Conservation (phyloP, 768 basidiomycete genomes). For the Cytidiella melzeri region DNA sequence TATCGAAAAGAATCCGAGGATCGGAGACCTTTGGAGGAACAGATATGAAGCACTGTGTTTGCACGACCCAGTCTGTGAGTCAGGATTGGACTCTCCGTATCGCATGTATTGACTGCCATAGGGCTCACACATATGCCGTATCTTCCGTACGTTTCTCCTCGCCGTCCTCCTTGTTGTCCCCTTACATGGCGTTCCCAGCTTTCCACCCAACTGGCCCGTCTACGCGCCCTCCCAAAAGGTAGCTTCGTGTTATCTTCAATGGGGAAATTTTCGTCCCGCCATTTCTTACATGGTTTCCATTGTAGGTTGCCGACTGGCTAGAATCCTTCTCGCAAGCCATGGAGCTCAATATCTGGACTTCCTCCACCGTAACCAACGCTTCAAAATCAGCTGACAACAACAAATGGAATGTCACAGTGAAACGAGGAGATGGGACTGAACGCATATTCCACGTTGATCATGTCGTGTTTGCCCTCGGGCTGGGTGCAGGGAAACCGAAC, state of each 20-base stretch:
- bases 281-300: not conserved
- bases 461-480: constrained; percentile 4
- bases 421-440: not conserved
- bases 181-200: not conserved
- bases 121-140: constrained; percentile 47
- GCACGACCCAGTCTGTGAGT: constrained; percentile 63
- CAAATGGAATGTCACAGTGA: constrained; percentile 4
- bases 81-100: not conserved
- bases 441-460: constrained; percentile 3
- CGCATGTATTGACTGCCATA: constrained; percentile 7
- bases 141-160: constrained; percentile 38
- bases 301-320: constrained; percentile 4
- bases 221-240: not conserved
- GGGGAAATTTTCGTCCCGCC: not conserved
- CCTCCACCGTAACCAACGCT: constrained; percentile 4
- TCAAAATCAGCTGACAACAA: not conserved
- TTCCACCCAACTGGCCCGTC: constrained; percentile 3
- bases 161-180: constrained; percentile 1
- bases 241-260: not conserved
- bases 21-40: constrained; percentile 62
- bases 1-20: constrained; percentile 53
- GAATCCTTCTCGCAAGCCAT: constrained; percentile 25
- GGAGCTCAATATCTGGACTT: constrained; percentile 29
- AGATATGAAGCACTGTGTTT: constrained; percentile 63
- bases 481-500: not conserved